These are phyloP conservation scores for Rhodomyrtus psidioides DNA, from an alignment of 441 rosid species.

Conservation along the genomic window DNA sequence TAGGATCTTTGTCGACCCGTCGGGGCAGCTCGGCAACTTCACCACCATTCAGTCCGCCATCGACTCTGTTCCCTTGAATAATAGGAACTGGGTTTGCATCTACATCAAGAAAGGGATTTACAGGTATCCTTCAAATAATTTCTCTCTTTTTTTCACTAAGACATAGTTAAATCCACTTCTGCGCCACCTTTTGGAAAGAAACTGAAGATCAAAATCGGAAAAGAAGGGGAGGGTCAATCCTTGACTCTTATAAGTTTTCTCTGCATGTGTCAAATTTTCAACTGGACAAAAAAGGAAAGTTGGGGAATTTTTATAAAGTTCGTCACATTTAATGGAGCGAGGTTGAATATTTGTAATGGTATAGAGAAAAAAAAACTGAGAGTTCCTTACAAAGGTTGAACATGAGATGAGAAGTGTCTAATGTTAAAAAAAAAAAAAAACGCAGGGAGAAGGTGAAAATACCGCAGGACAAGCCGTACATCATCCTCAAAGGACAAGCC, in stretches of 20 bases:
- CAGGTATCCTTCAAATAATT: neutral
- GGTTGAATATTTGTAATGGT: neutral
- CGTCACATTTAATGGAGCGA: too few relatives aligned
- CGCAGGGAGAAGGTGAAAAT: slow-evolving; percentile 39
- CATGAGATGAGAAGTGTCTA: neutral
- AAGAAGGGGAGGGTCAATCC: neutral
- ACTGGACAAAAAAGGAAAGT: neutral
- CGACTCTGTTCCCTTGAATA: slow-evolving; percentile 19
- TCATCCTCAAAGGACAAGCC: slow-evolving; percentile 27
- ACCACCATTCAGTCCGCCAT: slow-evolving; percentile 28
- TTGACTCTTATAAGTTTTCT: neutral
- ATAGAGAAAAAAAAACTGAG: neutral
- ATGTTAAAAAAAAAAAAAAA: neutral
- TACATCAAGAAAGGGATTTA: slow-evolving; percentile 16
- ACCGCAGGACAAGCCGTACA: slow-evolving; percentile 23
- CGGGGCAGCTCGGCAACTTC: slow-evolving; percentile 15
- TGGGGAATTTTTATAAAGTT: neutral
- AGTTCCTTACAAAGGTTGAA: neutral
- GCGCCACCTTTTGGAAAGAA: neutral
- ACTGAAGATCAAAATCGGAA: neutral
- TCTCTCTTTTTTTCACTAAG: neutral
- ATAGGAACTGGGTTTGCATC: slow-evolving; percentile 16
- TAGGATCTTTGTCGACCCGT: slow-evolving; percentile 17
- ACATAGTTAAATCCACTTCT: neutral
- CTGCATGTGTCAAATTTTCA: neutral